phyloP scores from a whole-genome alignment of 352 stramenopile species.

The Globisporangium mamillatum region DNA sequence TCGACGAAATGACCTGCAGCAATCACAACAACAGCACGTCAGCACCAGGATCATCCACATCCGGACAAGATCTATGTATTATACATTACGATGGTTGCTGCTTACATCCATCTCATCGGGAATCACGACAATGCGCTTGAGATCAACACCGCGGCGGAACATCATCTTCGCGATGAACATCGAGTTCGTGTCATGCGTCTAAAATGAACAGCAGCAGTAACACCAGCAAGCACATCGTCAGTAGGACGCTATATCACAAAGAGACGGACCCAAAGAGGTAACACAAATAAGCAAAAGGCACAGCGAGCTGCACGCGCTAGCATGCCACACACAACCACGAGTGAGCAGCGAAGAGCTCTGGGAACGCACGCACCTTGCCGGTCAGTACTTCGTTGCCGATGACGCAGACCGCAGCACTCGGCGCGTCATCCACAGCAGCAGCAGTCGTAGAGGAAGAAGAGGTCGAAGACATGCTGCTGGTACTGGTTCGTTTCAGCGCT shows the following conservation, averaged over 20 bases:
- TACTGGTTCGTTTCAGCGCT: background rate
- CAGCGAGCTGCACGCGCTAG: background rate
- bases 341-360: background rate
- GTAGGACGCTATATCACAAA: slow-evolving; percentile 1
- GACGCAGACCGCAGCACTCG: slow-evolving; percentile 71
- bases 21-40: background rate
- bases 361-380: slow-evolving; percentile 50
- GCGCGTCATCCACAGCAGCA: slow-evolving; percentile 17
- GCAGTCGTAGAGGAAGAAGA: slow-evolving; percentile 3
- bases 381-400: slow-evolving; percentile 85
- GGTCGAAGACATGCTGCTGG: background rate
- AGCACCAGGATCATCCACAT: background rate
- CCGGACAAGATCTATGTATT: background rate
- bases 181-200: slow-evolving; percentile 87
- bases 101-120: slow-evolving; percentile 70
- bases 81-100: background rate
- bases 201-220: background rate
- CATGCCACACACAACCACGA: background rate
- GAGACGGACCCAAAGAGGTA: background rate
- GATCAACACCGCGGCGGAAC: slow-evolving; percentile 74
- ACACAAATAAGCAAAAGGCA: background rate
- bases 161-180: slow-evolving; percentile 80
- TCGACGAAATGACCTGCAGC: slow-evolving; percentile 58
- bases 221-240: background rate
- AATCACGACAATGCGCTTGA: slow-evolving; percentile 76